phyloP scores from a whole-genome alignment of 2,329 filamentous ascomycete species.

The Pseudocercospora cruenta region DNA sequence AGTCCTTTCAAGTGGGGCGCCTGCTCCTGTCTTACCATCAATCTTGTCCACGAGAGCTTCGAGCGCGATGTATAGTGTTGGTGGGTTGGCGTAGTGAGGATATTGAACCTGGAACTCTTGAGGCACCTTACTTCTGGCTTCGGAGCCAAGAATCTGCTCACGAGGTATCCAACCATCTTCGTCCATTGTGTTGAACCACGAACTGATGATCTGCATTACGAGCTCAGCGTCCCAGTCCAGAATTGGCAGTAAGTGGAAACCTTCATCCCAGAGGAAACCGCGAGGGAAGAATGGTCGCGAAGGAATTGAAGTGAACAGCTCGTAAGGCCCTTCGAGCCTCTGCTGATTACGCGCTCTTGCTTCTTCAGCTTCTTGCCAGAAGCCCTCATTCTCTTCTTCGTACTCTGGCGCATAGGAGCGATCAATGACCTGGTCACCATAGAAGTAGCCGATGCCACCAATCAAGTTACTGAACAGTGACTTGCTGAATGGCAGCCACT shows the following conservation, averaged over 20 bases:
- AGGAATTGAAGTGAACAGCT: constrained; percentile 88
- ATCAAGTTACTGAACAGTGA: constrained; percentile 93
- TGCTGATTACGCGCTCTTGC: constrained; percentile 72
- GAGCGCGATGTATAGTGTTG: constrained; percentile 88
- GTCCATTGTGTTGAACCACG: constrained; percentile 96
- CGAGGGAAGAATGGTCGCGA: constrained; percentile 95
- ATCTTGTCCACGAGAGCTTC: constrained; percentile 83
- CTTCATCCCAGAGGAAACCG: constrained; percentile 97
- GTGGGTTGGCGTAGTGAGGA: constrained; percentile 95
- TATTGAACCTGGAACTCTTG: constrained; percentile 93
- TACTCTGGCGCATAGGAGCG: constrained; percentile 91
- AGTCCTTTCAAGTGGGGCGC: constrained; percentile 36
- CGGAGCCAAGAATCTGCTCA: constrained; percentile 89
- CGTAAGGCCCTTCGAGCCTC: constrained; percentile 76
- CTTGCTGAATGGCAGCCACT: constrained; percentile 79
- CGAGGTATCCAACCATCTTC: constrained; percentile 96
- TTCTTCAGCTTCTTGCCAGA: constrained; percentile 89
- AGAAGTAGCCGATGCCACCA: constrained; percentile 93
- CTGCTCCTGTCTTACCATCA: constrained; percentile 47
- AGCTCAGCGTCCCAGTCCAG: constrained; percentile 94
- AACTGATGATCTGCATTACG: constrained; percentile 82
- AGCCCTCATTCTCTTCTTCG: constrained; percentile 91
- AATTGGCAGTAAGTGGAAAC: constrained; percentile 89
- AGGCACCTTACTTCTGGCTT: constrained; percentile 94
- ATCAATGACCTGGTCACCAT: constrained; percentile 85